Base-by-base conservation (phyloP, 2,329 filamentous ascomycete genomes). In the Colletotrichum plurivorum region DNA sequence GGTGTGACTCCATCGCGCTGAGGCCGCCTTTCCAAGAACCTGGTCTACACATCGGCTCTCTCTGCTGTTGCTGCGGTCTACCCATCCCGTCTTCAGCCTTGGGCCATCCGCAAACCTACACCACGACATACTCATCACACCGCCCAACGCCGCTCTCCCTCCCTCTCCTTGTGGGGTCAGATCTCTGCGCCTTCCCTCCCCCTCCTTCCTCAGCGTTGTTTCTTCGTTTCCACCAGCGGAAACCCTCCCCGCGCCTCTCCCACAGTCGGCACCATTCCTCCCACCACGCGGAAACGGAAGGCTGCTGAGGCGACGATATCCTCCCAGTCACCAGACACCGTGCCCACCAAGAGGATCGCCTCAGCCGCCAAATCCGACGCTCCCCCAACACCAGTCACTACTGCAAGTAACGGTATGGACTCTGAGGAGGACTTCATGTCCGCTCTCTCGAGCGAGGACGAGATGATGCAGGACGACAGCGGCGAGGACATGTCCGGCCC, bases 381-480 rank as follows among this genome's bases (percentile, higher is more conserved):
- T 52, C 89, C 90, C 22, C 87, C 88, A 16, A 89, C 88, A 5
- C 87, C 88, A 31, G 80, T 87, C 68, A 90, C 88, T 56, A 83
- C 79, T n/a, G 77, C 78, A 22, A 85, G 82, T 59, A 84, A 84
- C 79, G 88, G 85, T 72, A 98, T 98, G 95, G 94, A 97, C 83
- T 98, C 95, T 9, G 95, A 98, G 75, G 94, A 98, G 77, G 95
- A 98, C 70, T 95, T 95, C 80, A 92, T 96, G 88, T 97, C 93
- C 75, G 90, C 91, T 77, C 86, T 91, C 75, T 95, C 93, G 49
- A 97, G 93, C 77, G 92, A 91, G 49, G 90, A 92, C 63, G 91
- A 93, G 72, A 88, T 94, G 69, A 87, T 92, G 79, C 88, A 92
- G 71, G 93, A 94, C 75, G 90, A 93, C 70, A 94, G 93, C 74